Base-by-base conservation (phyloP, 352 stramenopile genomes). In the Globisporangium canariense region DNA sequence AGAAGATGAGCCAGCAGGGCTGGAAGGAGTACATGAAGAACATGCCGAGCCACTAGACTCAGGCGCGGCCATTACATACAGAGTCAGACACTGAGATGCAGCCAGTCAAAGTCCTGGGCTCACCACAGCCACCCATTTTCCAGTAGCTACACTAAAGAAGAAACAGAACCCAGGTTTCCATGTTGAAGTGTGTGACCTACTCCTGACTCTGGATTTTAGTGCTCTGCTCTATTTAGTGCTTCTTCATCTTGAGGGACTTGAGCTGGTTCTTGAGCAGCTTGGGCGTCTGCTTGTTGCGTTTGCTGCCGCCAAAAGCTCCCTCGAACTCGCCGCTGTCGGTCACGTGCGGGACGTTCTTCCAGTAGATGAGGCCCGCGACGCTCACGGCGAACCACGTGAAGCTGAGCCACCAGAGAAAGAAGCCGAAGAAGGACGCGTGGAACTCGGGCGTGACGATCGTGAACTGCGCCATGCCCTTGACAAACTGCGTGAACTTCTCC, bases 1-100 rank as follows among this genome's bases (percentile, higher is more conserved):
- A 92, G 32, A 83, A 68, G 30, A 88, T 99, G 73, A 76, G 86
- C 22, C 74, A 88, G 32, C 54, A 90, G 16, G 97, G 97, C 47
- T 97, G 88, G 86, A 92, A 97, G 68, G 75, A 81, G 58, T 99
- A 98, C 74, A 82, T 99, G 16, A 67, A 74, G 50, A 74, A 74
- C 62, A 87, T 90, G 76, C 78, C 83, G 63, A 74, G 69, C 53
- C 68, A 76, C 67, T 81, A 78, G 58, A 50, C 1, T 38, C 58
- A 69, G 38, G 6, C 28, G 16, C 32, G 50, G 18, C 13, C 22
- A 55, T 38, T 38, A 38, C 14, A 25, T 22, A 56, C 50, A 55
- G 25, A 56, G 25, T 16, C 5, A 11, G 34, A 40, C 34, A 40
- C 34, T 40, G 34, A 40, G 34, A 40, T 25, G 22, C 47, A 51